Evolutionary conservation across 73 alveolate genomes (phyloP).

Genomic region (Paramecium pentaurelia): DNA sequence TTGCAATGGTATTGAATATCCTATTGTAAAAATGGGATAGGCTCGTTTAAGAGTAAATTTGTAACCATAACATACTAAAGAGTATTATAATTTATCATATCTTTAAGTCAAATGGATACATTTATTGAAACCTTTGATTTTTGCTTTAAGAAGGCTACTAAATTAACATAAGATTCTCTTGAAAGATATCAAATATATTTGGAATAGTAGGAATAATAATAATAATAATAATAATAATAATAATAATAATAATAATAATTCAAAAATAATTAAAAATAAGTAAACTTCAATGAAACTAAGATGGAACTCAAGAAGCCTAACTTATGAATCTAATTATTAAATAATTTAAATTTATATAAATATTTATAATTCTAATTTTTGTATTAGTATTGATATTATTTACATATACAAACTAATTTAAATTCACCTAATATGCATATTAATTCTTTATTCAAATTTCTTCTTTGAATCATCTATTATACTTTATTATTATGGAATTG

Average conservation of each 20-base stretch:
- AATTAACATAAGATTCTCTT: background rate
- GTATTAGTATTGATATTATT: no score
- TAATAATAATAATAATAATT: background rate
- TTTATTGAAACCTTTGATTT: constrained; percentile 53
- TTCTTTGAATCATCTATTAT: constrained; percentile 10
- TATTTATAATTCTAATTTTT: background rate
- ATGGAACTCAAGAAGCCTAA: constrained; percentile 22
- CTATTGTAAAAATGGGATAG: constrained; percentile 43
- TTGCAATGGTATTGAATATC: constrained; percentile 61
- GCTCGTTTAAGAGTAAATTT: constrained; percentile 61
- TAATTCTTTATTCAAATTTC: constrained; percentile 37
- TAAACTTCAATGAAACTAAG: background rate
- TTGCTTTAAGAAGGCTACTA: constrained; percentile 24
- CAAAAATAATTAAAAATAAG: background rate
- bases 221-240: no score
- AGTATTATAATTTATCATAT: background rate
- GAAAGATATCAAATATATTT: background rate
- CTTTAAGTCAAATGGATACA: constrained; percentile 42
- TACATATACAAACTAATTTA: background rate
- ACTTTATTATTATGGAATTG: background rate
- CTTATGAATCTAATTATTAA: background rate
- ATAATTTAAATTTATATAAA: background rate
- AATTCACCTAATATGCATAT: background rate
- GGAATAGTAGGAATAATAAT: constrained; percentile 23
- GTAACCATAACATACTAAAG: constrained; percentile 52